These are phyloP conservation scores for Halophytophthora batemanensis DNA, from an alignment of 352 stramenopile genomes.

Conservation along the genomic window DNA sequence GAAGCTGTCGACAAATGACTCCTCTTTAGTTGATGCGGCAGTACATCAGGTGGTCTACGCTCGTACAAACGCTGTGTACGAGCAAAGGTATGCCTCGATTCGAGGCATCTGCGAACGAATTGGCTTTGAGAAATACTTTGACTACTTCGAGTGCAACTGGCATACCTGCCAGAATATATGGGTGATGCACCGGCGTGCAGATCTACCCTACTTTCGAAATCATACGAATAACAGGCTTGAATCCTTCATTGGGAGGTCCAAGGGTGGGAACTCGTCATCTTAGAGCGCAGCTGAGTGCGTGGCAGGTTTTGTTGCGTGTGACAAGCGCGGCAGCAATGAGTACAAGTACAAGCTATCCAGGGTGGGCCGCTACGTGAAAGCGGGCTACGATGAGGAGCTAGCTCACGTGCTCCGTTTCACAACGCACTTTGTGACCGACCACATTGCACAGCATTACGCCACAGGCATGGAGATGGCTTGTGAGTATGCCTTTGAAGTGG, in stretches of 20 bases:
- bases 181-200: slow-evolving; percentile 10
- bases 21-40: slow-evolving; percentile 5
- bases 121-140: background rate
- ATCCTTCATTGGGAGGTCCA: slow-evolving; percentile 12
- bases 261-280: background rate
- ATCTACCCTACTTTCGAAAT: slow-evolving; percentile 16
- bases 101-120: background rate
- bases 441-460: slow-evolving; percentile 16
- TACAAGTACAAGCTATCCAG: background rate
- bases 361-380: background rate
- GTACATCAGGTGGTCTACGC: slow-evolving; percentile 13
- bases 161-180: slow-evolving; percentile 23
- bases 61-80: background rate
- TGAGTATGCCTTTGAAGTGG: too few species aligned
- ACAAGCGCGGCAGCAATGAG: slow-evolving; percentile 3
- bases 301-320: slow-evolving; percentile 4
- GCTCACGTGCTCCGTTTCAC: slow-evolving; percentile 10
- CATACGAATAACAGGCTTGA: slow-evolving; percentile 21
- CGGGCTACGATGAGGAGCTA: slow-evolving; percentile 23
- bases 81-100: background rate
- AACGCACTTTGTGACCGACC: slow-evolving; percentile 15
- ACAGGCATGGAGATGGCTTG: background rate
- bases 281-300: slow-evolving; percentile 2
- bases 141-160: slow-evolving; percentile 27
- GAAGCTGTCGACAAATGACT: slow-evolving; percentile 10